Evolutionary conservation across 2,329 filamentous ascomycete genomes (phyloP).

Genomic region (Penicillium concentricum): DNA sequence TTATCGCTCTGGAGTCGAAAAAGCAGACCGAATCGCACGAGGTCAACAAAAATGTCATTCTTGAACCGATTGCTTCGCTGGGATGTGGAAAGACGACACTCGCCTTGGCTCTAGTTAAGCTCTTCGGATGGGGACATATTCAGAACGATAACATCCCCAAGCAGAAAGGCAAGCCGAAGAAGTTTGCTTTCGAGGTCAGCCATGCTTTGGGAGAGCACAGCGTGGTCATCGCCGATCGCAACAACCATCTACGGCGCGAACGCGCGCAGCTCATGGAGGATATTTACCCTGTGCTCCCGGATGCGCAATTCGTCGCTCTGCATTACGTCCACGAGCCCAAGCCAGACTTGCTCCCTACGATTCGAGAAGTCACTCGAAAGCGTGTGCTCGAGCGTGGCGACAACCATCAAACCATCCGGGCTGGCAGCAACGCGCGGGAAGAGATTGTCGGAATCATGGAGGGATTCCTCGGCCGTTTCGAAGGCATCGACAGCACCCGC

Average conservation of each 20-base stretch:
- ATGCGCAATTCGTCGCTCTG: slow-evolving; percentile 75
- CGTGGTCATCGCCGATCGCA: slow-evolving; percentile 86
- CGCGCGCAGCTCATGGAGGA: slow-evolving; percentile 84
- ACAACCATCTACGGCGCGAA: slow-evolving; percentile 88
- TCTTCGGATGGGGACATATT: slow-evolving; percentile 89
- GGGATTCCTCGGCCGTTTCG: slow-evolving; percentile 82
- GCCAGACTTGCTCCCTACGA: slow-evolving; percentile 62
- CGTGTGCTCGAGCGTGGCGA: slow-evolving; percentile 84
- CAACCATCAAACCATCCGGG: slow-evolving; percentile 97
- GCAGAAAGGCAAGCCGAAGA: slow-evolving; percentile 68
- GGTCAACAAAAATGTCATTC: slow-evolving; percentile 67
- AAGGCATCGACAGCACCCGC: slow-evolving; percentile 66
- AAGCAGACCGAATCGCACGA: slow-evolving; percentile 49
- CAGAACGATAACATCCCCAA: slow-evolving; percentile 96
- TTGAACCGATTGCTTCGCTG: slow-evolving; percentile 90
- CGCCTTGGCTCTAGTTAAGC: slow-evolving; percentile 72
- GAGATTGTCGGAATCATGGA: slow-evolving; percentile 94
- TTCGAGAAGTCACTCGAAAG: slow-evolving; percentile 71
- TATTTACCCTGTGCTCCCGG: slow-evolving; percentile 59
- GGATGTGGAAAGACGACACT: slow-evolving; percentile 97
- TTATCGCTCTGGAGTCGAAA: slow-evolving; percentile 67
- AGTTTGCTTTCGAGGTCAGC: slow-evolving; percentile 71
- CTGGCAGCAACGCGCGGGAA: slow-evolving; percentile 64
- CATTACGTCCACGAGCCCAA: slow-evolving; percentile 78
- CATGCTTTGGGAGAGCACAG: slow-evolving; percentile 62